Base-by-base conservation (phyloP, 352 stramenopile species). In the Pythium oligandrum region DNA sequence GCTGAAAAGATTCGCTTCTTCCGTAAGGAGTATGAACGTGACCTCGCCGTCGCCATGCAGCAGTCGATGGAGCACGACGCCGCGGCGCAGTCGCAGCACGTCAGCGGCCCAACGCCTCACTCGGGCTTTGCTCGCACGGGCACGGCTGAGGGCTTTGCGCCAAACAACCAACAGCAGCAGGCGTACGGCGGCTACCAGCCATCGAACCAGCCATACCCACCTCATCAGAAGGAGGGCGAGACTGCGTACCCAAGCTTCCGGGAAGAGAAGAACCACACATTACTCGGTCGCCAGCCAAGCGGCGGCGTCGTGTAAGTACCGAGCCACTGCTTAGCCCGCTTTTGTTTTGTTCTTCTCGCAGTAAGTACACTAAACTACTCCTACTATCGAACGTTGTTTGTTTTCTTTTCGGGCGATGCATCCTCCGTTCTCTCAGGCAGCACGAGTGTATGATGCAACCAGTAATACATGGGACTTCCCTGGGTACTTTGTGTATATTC, bases 1-100 rank as follows among this genome's bases (percentile, higher is more conserved):
- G 83, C 83, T 0, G 83, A 93, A 50, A 93, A 93, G 59, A 90
- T 93, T 46, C 74, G 83, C 11, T 90, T 89, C 64, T 93, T 91
- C 63, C 76, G 83, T 9, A 88, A 89, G 47, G 73, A 88, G 35
- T 93, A 93, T 59, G 79, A 90, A 54, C 74, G 75, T 7, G 80
- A 93, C 49, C 55, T 93, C 44, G 80, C 76, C 2, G 37, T 91
- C 50, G 83, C 83, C 2, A 75, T 93, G 57, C 83, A 93, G 60
- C 72, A 86, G 53, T 90, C 78, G 9, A 67, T 87, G 55, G 76
- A 88, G 45, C 64, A 69, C 10, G 73, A 88, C 3, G 56, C 71
- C 4, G 64, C 66, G 17, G 55, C 56, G 8, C 51, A 54, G 17
- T 62, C 59, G 42, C 57, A 69, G 42, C 57, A 68, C 48, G 34